These are phyloP conservation scores for Arctium lappa DNA, from an alignment of 129 eudicot species.

Conservation along the genomic window DNA sequence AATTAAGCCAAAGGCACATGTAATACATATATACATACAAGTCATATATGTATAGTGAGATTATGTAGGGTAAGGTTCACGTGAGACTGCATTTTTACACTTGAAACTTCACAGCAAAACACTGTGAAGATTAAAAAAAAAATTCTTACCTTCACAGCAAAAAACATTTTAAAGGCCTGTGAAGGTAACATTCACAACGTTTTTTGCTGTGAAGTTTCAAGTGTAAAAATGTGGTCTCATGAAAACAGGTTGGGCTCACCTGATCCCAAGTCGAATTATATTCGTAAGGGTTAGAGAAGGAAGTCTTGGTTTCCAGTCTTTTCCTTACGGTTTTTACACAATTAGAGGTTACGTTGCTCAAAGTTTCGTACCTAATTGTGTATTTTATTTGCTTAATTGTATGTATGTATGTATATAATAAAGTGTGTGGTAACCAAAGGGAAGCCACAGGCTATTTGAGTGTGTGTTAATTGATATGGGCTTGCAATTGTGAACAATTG, in stretches of 20 bases:
- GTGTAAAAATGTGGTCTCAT: too few species aligned
- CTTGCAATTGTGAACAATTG: background rate
- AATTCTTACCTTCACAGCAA: too few species aligned
- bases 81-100: too few species aligned
- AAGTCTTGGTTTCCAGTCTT: constrained; percentile 10
- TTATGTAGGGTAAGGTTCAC: too few species aligned
- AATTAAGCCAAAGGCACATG: background rate
- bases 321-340: background rate
- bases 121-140: too few species aligned
- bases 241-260: too few species aligned
- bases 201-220: too few species aligned
- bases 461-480: background rate
- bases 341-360: background rate
- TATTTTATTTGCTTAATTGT: background rate
- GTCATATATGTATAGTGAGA: too few species aligned
- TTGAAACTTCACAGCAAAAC: too few species aligned
- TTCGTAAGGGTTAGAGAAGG: constrained; percentile 12
- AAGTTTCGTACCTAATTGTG: background rate
- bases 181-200: too few species aligned
- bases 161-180: too few species aligned
- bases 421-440: background rate
- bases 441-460: background rate
- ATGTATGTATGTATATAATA: background rate
- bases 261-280: too few species aligned
- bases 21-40: background rate